A percentile compares a stretch with the other conserved stretches of the same genome.
Evolutionary conservation across 306 rosid species (phyloP).

Genomic region (Rosa multiflora): DNA sequence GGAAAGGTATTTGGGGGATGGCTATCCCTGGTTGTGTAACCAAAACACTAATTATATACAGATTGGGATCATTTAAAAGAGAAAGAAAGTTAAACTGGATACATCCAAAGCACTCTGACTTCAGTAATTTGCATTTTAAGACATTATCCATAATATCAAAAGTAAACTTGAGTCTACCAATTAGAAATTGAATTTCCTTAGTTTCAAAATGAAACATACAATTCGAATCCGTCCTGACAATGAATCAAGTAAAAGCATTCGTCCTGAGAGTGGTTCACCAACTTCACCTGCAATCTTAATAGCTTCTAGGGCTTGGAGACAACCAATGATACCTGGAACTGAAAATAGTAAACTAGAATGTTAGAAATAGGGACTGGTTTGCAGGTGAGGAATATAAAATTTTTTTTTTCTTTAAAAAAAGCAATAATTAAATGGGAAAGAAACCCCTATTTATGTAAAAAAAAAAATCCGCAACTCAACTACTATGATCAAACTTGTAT

Average conservation of each 20-base stretch:
- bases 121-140: neutral
- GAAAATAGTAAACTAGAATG: slow-evolving; percentile 29
- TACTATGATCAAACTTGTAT: neutral
- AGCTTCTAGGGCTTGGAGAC: slow-evolving; percentile 97
- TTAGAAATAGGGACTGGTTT: neutral
- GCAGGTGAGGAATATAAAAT: slow-evolving; percentile 13
- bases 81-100: neutral
- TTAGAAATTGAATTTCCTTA: neutral
- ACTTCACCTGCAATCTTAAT: slow-evolving; percentile 83
- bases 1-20: neutral
- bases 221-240: slow-evolving; percentile 71
- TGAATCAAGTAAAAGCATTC: slow-evolving; percentile 95
- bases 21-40: neutral
- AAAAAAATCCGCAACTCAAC: neutral
- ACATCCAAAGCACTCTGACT: neutral
- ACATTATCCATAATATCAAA: neutral
- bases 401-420: slow-evolving; percentile 18
- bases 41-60: neutral
- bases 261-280: slow-evolving; percentile 86
- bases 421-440: neutral
- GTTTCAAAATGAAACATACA: slow-evolving; percentile 42
- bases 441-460: neutral
- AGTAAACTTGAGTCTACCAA: neutral
- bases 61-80: neutral
- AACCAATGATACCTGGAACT: slow-evolving; percentile 98